A percentile compares a stretch with the other conserved stretches of the same genome.
phyloP scores from a whole-genome alignment of 73 alveolate genomes.

The Paramecium octaurelia region DNA sequence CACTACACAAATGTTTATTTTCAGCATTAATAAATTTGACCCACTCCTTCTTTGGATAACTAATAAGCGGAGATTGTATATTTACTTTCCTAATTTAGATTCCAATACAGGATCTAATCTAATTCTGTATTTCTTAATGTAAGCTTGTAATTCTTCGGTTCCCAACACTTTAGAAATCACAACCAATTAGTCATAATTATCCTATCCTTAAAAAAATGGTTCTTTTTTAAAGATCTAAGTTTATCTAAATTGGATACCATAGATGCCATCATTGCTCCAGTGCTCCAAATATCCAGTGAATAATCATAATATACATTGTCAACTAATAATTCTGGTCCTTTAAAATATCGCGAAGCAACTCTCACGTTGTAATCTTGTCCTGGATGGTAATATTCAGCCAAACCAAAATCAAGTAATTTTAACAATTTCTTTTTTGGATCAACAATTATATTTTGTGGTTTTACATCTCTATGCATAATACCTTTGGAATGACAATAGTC shows the following conservation, averaged over 20 bases:
- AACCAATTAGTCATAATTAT: constrained; percentile 94
- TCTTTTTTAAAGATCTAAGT: constrained; percentile 91
- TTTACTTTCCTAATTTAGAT: constrained; percentile 56
- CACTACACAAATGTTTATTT: constrained; percentile 86
- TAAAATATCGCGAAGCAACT: constrained; percentile 95
- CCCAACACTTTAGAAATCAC: constrained; percentile 97
- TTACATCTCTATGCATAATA: constrained; percentile 97
- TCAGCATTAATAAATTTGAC: constrained; percentile 77
- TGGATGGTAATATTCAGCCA: constrained; percentile 96
- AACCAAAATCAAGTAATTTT: constrained; percentile 97
- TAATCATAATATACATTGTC: constrained; percentile 84
- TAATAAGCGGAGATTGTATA: background rate
- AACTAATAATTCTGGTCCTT: constrained; percentile 95
- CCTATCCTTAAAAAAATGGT: constrained; percentile 98
- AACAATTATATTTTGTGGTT: constrained; percentile 95
- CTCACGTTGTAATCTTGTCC: constrained; percentile 94
- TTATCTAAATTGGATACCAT: constrained; percentile 64
- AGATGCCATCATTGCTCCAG: constrained; percentile 93
- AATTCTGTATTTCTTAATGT: constrained; percentile 59
- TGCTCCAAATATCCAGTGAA: constrained; percentile 91
- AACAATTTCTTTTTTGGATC: constrained; percentile 87
- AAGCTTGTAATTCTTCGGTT: constrained; percentile 76
- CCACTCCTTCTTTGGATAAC: constrained; percentile 61
- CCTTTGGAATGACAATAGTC: constrained; percentile 97
- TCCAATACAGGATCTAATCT: constrained; percentile 70